These are phyloP conservation scores for Colletotrichum horii DNA, from an alignment of 2,329 filamentous ascomycete species.

Conservation along the genomic window DNA sequence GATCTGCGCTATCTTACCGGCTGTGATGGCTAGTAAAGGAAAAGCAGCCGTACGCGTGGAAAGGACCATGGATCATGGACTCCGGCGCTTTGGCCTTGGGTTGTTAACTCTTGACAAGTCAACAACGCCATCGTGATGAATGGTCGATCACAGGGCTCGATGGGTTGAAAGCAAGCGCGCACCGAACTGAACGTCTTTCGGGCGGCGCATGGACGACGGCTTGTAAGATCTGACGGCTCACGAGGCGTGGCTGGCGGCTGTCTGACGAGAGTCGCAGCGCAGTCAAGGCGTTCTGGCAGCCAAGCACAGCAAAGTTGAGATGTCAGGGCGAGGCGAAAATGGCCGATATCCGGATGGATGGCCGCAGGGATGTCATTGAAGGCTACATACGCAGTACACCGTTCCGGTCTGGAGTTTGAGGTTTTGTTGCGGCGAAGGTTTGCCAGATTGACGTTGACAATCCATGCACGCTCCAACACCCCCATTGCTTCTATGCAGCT, in stretches of 20 bases:
- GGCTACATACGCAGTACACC: background rate
- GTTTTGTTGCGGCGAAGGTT: constrained; percentile 9
- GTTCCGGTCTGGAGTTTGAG: constrained; percentile 9
- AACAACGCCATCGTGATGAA: background rate
- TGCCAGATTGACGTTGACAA: background rate
- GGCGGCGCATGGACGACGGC: background rate
- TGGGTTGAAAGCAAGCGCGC: background rate
- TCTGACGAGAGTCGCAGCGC: background rate
- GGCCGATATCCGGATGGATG: background rate
- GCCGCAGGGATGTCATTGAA: background rate
- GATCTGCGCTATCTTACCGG: background rate
- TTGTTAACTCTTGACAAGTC: background rate
- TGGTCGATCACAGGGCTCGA: background rate
- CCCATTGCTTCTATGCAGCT: background rate
- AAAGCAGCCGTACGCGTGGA: background rate
- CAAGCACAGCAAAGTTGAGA: background rate
- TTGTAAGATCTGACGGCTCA: constrained; percentile 7
- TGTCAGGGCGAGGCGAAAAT: background rate
- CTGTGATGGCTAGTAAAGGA: constrained; percentile 5
- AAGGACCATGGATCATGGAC: background rate
- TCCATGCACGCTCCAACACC: background rate
- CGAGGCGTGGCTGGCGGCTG: background rate
- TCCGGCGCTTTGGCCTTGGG: background rate
- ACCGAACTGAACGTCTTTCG: background rate
- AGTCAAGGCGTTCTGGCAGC: background rate